These are phyloP conservation scores for Alternaria solani DNA, from an alignment of 2,329 filamentous ascomycete species.

Conservation along the genomic window DNA sequence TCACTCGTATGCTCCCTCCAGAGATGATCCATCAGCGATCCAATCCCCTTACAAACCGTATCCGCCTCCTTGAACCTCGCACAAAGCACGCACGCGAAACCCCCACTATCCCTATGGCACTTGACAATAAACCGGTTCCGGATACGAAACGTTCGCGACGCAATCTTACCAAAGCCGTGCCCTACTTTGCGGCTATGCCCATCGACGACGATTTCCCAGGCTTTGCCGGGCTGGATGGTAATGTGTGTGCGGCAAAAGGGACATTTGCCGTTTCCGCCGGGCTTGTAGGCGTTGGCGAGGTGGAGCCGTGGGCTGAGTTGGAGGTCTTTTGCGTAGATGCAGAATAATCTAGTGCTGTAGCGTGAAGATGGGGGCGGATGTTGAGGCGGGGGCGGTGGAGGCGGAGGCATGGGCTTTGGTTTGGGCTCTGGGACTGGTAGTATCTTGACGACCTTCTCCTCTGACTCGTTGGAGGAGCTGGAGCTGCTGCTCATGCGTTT, in stretches of 20 bases:
- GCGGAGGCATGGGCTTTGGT: slow-evolving; percentile 5
- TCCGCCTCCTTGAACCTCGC: slow-evolving; percentile 34
- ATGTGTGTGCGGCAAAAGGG: slow-evolving; percentile 39
- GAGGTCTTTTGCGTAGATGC: slow-evolving; percentile 43
- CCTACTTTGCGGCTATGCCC: slow-evolving; percentile 8
- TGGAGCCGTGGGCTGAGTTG: slow-evolving; percentile 32
- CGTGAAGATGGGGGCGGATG: background rate
- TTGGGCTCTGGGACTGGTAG: background rate
- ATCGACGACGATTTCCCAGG: slow-evolving; percentile 42
- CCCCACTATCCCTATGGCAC: slow-evolving; percentile 38
- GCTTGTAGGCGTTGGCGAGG: slow-evolving; percentile 34
- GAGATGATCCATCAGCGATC: slow-evolving; percentile 44
- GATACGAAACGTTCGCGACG: slow-evolving; percentile 34
- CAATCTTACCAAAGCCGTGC: slow-evolving; percentile 5
- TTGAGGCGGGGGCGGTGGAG: background rate
- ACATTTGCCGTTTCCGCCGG: slow-evolving; percentile 35
- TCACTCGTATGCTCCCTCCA: slow-evolving; percentile 42
- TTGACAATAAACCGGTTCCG: slow-evolving; percentile 44
- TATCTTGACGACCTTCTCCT: slow-evolving; percentile 10
- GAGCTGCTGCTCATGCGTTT: slow-evolving; percentile 16
- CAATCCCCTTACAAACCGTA: slow-evolving; percentile 36
- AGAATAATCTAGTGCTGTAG: slow-evolving; percentile 33
- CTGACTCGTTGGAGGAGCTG: slow-evolving; percentile 14
- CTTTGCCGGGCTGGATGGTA: slow-evolving; percentile 30
- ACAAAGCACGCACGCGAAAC: slow-evolving; percentile 45